phyloP scores from a whole-genome alignment of 139 green algal species.

The Chlamydomonas incerta region DNA sequence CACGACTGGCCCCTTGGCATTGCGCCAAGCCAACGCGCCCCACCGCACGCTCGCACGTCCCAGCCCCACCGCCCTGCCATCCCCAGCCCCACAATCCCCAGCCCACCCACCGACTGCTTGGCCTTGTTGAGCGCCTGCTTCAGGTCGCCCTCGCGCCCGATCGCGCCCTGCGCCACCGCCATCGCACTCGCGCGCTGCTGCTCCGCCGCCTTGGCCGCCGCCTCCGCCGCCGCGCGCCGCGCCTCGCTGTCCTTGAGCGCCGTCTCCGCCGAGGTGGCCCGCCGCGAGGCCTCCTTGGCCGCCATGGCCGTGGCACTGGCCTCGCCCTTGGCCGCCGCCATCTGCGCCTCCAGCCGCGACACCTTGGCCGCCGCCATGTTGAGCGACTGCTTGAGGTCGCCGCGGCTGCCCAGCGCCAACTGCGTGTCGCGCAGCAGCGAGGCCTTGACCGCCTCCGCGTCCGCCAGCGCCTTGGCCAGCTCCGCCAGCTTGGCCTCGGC shows the following conservation, averaged over 20 bases:
- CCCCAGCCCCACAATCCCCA: not conserved
- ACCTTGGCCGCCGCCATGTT: conserved; percentile 1
- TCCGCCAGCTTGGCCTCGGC: conserved; percentile 15
- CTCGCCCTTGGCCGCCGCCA: conserved; percentile 16
- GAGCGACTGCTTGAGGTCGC: conserved; percentile 37
- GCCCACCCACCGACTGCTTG: conserved; percentile 7
- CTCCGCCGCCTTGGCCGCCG: not conserved
- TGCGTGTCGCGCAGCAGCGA: not conserved
- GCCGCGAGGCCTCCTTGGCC: conserved; percentile 10
- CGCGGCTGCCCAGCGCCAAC: not conserved
- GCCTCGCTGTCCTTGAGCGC: conserved; percentile 6
- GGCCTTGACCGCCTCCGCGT: not conserved
- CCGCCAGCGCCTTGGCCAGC: not conserved
- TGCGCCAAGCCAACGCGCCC: too few species aligned
- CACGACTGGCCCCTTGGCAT: too few species aligned
- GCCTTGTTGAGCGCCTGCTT: conserved; percentile 33
- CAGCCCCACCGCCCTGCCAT: not conserved
- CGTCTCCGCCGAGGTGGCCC: not conserved
- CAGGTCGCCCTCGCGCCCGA: conserved; percentile 39
- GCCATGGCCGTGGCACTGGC: conserved; percentile 1
- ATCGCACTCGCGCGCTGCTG: not conserved
- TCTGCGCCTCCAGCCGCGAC: conserved; percentile 28
- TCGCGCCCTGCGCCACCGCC: conserved; percentile 15
- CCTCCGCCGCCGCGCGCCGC: not conserved
- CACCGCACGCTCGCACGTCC: too few species aligned